Evolutionary conservation across 371 early-diverging fungal genomes (phyloP).

Genomic region (Dipsacomyces acuminosporus): DNA sequence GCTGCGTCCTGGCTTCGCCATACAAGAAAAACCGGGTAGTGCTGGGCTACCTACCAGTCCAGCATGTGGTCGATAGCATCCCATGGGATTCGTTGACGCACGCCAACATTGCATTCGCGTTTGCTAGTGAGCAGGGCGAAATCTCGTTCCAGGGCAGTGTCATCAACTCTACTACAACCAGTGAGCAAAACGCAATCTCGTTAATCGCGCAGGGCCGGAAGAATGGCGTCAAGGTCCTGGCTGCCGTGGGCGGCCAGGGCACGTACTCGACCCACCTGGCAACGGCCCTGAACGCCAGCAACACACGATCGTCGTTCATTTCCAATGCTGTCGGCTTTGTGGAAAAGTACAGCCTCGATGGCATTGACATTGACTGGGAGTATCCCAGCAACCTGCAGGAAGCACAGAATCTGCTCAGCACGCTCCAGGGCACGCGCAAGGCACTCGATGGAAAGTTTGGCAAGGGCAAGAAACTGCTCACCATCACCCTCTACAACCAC

Average conservation of each 20-base stretch:
- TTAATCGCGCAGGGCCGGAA: constrained; percentile 51
- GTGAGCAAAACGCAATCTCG: constrained; percentile 26
- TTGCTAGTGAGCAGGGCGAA: constrained; percentile 23
- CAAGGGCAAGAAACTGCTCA: constrained; percentile 51
- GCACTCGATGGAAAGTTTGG: constrained; percentile 56
- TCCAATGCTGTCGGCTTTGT: constrained; percentile 50
- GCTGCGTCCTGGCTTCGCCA: constrained; percentile 4
- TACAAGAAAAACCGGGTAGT: constrained; percentile 38
- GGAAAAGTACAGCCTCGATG: constrained; percentile 49
- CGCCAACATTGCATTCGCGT: constrained; percentile 45
- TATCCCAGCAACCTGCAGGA: constrained; percentile 51
- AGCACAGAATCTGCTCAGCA: constrained; percentile 52
- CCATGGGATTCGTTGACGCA: constrained; percentile 44
- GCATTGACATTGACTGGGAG: constrained; percentile 64
- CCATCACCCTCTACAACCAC: constrained; percentile 65
- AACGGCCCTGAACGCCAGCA: constrained; percentile 51
- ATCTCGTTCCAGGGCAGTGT: constrained; percentile 38
- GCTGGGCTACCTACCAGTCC: constrained; percentile 44
- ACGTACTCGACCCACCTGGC: constrained; percentile 68
- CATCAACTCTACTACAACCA: constrained; percentile 48
- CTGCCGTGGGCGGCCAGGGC: constrained; percentile 77
- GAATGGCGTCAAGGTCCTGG: constrained; percentile 57
- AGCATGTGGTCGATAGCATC: constrained; percentile 22
- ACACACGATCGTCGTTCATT: constrained; percentile 43
- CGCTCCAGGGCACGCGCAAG: constrained; percentile 57